Percentiles rank a stretch among this genome's conserved stretches.
phyloP scores from a whole-genome alignment of 1,139 yeast genomes.

The Nematodospora anomalae region DNA sequence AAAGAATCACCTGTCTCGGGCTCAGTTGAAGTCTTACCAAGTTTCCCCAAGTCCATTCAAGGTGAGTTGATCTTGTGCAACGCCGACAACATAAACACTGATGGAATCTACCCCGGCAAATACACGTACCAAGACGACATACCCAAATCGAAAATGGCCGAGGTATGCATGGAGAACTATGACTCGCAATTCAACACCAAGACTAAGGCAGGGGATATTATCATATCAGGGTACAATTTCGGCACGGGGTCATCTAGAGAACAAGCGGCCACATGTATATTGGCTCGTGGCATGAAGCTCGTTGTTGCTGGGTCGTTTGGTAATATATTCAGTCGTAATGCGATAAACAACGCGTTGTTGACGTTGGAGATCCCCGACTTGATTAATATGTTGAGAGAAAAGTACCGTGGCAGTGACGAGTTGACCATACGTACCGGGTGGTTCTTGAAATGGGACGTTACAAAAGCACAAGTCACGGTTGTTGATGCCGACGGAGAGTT shows the following conservation, averaged over 20 bases:
- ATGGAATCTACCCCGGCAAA: conserved; percentile 98
- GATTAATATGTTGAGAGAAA: conserved; percentile 71
- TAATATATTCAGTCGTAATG: conserved; percentile 91
- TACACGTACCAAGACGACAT: conserved; percentile 98
- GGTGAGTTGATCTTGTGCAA: conserved; percentile 95
- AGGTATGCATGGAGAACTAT: conserved; percentile 98
- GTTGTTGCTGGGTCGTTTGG: conserved; percentile 98
- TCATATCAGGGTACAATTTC: conserved; percentile 89
- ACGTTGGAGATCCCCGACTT: conserved; percentile 91
- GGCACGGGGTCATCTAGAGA: conserved; percentile 99
- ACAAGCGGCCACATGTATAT: conserved; percentile 96
- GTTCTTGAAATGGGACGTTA: conserved; percentile 91
- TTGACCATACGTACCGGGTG: conserved; percentile 94
- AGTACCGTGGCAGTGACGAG: conserved; percentile 57
- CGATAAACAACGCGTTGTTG: conserved; percentile 91
- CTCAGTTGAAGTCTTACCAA: conserved; percentile 72
- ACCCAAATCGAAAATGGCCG: conserved; percentile 91
- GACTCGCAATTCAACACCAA: conserved; percentile 82
- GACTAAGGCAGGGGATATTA: conserved; percentile 84
- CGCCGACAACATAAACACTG: conserved; percentile 97
- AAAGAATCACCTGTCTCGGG: conserved; percentile 31
- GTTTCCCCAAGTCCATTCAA: conserved; percentile 83
- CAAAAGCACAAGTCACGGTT: conserved; percentile 75
- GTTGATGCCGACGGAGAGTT: conserved; percentile 65
- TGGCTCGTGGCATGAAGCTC: conserved; percentile 89